These are phyloP conservation scores for Geopyxis carbonaria DNA, from an alignment of 495 filamentous ascomycete genomes.

Conservation along the genomic window DNA sequence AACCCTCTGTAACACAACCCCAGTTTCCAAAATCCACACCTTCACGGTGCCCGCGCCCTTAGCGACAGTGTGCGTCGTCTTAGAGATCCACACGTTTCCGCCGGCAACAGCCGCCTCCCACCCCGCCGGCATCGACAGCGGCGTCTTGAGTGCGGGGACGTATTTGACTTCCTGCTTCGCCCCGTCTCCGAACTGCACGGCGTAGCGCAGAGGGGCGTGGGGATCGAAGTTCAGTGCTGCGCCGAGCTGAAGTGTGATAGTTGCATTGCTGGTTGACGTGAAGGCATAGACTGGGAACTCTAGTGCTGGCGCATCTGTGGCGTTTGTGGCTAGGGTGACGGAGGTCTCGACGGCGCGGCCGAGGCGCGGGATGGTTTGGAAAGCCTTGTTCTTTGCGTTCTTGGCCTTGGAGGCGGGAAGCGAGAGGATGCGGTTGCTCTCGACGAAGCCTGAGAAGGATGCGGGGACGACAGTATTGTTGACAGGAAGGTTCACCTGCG, in stretches of 20 bases:
- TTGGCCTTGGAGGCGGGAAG: slow-evolving; percentile 39
- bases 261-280: slow-evolving; percentile 34
- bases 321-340: slow-evolving; percentile 38
- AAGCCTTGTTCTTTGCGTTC: slow-evolving; percentile 29
- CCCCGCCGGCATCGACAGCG: slow-evolving; percentile 35
- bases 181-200: slow-evolving; percentile 35
- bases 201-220: slow-evolving; percentile 41
- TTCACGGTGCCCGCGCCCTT: slow-evolving; percentile 40
- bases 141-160: slow-evolving; percentile 31
- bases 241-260: slow-evolving; percentile 44
- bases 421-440: slow-evolving; percentile 42
- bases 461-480: slow-evolving; percentile 35
- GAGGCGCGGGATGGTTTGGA: slow-evolving; percentile 37
- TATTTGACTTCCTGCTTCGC: slow-evolving; percentile 34
- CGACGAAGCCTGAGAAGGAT: slow-evolving; percentile 48
- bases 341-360: slow-evolving; percentile 39
- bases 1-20: slow-evolving; percentile 52
- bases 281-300: slow-evolving; percentile 53
- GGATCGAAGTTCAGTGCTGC: slow-evolving; percentile 45
- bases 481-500: slow-evolving; percentile 42
- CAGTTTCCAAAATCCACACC: slow-evolving; percentile 45
- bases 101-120: slow-evolving; percentile 43
- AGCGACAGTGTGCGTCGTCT: slow-evolving; percentile 34
- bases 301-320: slow-evolving; percentile 36
- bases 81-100: slow-evolving; percentile 39